A percentile compares a stretch with the other conserved stretches of the same genome.
phyloP scores from a whole-genome alignment of 805 yeast species.

The Kurtzmaniella cleridarum region DNA sequence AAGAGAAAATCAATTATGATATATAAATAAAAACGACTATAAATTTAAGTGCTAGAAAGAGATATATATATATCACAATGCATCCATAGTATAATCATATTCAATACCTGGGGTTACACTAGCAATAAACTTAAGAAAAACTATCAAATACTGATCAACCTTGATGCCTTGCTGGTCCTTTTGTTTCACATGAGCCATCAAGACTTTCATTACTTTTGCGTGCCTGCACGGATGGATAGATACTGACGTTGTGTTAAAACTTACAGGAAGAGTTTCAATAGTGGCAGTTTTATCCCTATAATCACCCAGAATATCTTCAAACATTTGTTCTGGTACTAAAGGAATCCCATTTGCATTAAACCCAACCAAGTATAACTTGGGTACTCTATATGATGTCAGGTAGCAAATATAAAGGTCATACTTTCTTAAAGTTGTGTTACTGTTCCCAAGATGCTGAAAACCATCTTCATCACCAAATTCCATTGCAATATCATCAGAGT shows the following conservation, averaged over 20 bases:
- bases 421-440: constrained; percentile 46
- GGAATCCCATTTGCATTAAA: constrained; percentile 82
- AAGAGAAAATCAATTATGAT: too few species aligned
- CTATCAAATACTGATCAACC: constrained; percentile 86
- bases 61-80: constrained; percentile 38
- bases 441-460: constrained; percentile 25
- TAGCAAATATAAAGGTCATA: constrained; percentile 90
- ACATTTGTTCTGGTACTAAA: constrained; percentile 82
- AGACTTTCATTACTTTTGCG: constrained; percentile 87
- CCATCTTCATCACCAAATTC: constrained; percentile 22
- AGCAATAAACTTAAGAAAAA: constrained; percentile 88
- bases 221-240: constrained; percentile 97
- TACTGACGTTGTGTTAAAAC: constrained; percentile 67
- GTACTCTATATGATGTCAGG: constrained; percentile 93
- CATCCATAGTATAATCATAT: constrained; percentile 98
- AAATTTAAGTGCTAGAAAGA: too few species aligned
- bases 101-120: constrained; percentile 98
- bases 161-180: constrained; percentile 48
- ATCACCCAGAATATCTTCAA: constrained; percentile 88
- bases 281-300: constrained; percentile 95
- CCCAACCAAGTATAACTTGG: constrained; percentile 89
- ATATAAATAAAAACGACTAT: too few species aligned
- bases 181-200: constrained; percentile 66
- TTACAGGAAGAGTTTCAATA: constrained; percentile 86
- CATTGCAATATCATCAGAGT: constrained; percentile 21